Base-by-base conservation (phyloP, 140 eudicot genomes). In the Senecio squalidus region DNA sequence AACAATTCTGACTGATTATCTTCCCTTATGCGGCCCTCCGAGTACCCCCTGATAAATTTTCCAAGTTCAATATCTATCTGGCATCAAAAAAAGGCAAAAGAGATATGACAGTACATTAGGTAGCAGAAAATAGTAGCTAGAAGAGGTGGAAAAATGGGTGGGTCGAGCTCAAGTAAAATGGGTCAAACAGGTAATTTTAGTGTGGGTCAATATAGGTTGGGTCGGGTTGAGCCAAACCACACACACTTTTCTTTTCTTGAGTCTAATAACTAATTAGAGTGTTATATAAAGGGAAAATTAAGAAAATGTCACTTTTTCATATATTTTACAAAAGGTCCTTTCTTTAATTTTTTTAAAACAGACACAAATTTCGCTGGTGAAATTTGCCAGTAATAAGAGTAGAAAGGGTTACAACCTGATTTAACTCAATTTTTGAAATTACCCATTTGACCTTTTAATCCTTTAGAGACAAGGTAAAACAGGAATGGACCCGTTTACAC, bases 41-140 rank as follows among this genome's bases (percentile, higher is more conserved):
- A 70, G 73, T 84, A 93, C 75, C 99, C 99, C 72, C 74, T 84
- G 59, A 93, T 75, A 72, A 93, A 93, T 68, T 93, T 68, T 69
- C 88, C 88, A 46, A 84, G 90, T 71, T 78, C 85, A 68, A 93
- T 86, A 67, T 78, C 80, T 58, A 88, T 64, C 99, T 93, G 76
- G 60, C 67, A 82, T 43, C 41, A 78, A 29, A 70, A 51, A 58
- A 48, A 59, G 36, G 18, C 62, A 58, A 18, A 72, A 64, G 21
- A 44, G 52, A 67, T 50, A 34, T n/a, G 58, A 76, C 40, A 49
- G 24, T 47, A 23, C 26, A 55, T 26, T 11, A 56, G 10, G 70
- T 64, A 43, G 38, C 63, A 62, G 30, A 60, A 70, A 0, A 34
- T 5, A 33, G 53, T 9, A 53, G n/a, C n/a, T n/a, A n/a, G n/a